phyloP scores from a whole-genome alignment of 2,329 filamentous ascomycete genomes.

The Cladosporium cucumerinum region DNA sequence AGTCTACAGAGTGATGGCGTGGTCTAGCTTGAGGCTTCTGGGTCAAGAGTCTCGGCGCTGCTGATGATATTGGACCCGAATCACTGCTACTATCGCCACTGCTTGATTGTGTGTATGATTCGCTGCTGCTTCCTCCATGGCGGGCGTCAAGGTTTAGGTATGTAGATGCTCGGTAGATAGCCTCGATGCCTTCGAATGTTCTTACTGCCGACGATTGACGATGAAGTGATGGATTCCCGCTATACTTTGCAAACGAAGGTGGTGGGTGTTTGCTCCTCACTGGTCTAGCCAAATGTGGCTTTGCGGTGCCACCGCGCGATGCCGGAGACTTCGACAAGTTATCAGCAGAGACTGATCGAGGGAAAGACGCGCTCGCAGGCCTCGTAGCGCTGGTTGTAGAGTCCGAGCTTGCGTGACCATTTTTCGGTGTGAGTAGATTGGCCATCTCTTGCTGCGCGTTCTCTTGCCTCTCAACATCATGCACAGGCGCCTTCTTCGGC shows the following conservation, averaged over 20 bases:
- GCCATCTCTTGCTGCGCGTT: background rate
- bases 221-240: constrained; percentile 32
- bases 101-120: constrained; percentile 24
- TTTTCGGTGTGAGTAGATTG: background rate
- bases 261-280: constrained; percentile 33
- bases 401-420: background rate
- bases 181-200: constrained; percentile 31
- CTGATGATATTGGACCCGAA: constrained; percentile 25
- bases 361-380: background rate
- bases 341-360: background rate
- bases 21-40: constrained; percentile 12
- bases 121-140: constrained; percentile 20
- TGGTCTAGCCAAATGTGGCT: constrained; percentile 17
- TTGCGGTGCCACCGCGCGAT: background rate
- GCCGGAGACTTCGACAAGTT: background rate
- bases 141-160: constrained; percentile 21
- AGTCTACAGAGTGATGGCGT: constrained; percentile 26
- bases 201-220: constrained; percentile 35
- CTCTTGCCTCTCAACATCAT: constrained; percentile 12
- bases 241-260: constrained; percentile 38
- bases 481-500: constrained; percentile 3
- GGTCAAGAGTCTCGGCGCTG: constrained; percentile 27
- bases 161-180: constrained; percentile 28
- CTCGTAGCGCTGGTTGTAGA: background rate
- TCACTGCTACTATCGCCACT: constrained; percentile 23